phyloP scores from a whole-genome alignment of 495 filamentous ascomycete species.

The Staphylotrichum longicolle region DNA sequence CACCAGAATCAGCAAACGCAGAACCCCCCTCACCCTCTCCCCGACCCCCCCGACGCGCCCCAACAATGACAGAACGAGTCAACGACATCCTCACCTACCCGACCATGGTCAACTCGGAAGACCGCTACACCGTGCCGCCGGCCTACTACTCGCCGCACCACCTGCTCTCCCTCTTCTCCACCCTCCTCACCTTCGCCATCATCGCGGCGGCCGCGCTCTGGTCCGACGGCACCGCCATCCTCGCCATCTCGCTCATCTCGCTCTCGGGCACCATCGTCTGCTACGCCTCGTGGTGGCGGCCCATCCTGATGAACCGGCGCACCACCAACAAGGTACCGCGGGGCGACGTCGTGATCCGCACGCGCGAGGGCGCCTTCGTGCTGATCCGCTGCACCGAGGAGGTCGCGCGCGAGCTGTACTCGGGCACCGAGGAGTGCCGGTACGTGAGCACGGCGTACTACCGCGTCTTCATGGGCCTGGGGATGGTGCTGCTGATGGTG shows the following conservation, averaged over 20 bases:
- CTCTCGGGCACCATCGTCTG: slow-evolving; percentile 51
- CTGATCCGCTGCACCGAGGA: slow-evolving; percentile 61
- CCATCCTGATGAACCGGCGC: slow-evolving; percentile 49
- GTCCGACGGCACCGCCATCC: slow-evolving; percentile 54
- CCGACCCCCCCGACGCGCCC: background rate
- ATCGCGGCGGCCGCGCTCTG: slow-evolving; percentile 34
- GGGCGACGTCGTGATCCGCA: slow-evolving; percentile 61
- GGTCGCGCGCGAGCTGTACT: slow-evolving; percentile 63
- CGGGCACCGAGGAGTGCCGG: slow-evolving; percentile 57
- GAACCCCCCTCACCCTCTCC: too few relatives aligned
- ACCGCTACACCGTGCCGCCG: slow-evolving; percentile 48
- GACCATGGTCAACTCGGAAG: slow-evolving; percentile 33
- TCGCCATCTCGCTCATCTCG: slow-evolving; percentile 48
- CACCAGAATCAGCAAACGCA: too few relatives aligned
- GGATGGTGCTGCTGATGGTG: slow-evolving; percentile 61
- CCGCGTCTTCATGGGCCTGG: slow-evolving; percentile 54
- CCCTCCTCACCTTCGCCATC: slow-evolving; percentile 48
- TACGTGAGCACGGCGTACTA: slow-evolving; percentile 44
- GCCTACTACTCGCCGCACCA: slow-evolving; percentile 50
- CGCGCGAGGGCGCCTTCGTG: slow-evolving; percentile 60
- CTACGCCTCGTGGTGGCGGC: slow-evolving; percentile 55
- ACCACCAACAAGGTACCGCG: slow-evolving; percentile 49
- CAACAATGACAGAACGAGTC: slow-evolving; percentile 5
- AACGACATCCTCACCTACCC: slow-evolving; percentile 39
- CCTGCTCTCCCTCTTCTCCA: slow-evolving; percentile 50